phyloP scores from a whole-genome alignment of 495 filamentous ascomycete species.

The Hapsidospora chrysogenum region DNA sequence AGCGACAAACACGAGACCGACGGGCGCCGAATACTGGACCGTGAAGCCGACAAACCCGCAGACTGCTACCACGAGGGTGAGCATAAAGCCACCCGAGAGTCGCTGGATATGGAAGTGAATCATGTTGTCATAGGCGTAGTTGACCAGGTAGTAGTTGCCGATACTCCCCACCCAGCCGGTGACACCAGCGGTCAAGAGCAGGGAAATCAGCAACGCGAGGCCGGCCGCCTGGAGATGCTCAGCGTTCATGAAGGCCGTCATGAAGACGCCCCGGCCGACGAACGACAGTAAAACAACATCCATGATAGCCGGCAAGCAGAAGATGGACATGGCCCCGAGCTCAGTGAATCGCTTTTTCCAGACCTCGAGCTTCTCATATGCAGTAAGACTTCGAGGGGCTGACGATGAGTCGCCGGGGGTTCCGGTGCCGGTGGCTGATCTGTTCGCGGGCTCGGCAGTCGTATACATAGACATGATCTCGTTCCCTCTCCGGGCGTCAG shows the following conservation, averaged over 20 bases:
- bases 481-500: background rate
- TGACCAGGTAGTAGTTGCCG: slow-evolving; percentile 13
- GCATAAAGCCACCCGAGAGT: slow-evolving; percentile 11
- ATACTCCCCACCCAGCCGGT: slow-evolving; percentile 16
- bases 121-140: slow-evolving; percentile 15
- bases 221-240: slow-evolving; percentile 8
- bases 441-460: slow-evolving; percentile 8
- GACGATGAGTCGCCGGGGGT: background rate
- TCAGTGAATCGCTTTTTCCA: slow-evolving; percentile 5
- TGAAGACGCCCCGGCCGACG: slow-evolving; percentile 12
- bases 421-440: background rate
- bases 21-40: slow-evolving; percentile 6
- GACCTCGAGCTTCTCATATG: background rate
- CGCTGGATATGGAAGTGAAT: slow-evolving; percentile 13
- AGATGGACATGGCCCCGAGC: slow-evolving; percentile 12
- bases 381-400: background rate
- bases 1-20: slow-evolving; percentile 31
- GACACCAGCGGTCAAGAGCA: slow-evolving; percentile 12
- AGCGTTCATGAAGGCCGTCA: slow-evolving; percentile 12
- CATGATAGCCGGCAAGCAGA: slow-evolving; percentile 12
- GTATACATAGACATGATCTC: slow-evolving; percentile 9
- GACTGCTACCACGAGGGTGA: slow-evolving; percentile 7
- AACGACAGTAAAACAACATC: slow-evolving; percentile 12
- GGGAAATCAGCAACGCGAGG: slow-evolving; percentile 8
- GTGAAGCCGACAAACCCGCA: slow-evolving; percentile 6